Percentiles rank a stretch among this genome's conserved stretches.
Conservation (phyloP, 768 basidiomycete genomes). For the Auriscalpium orientale region DNA sequence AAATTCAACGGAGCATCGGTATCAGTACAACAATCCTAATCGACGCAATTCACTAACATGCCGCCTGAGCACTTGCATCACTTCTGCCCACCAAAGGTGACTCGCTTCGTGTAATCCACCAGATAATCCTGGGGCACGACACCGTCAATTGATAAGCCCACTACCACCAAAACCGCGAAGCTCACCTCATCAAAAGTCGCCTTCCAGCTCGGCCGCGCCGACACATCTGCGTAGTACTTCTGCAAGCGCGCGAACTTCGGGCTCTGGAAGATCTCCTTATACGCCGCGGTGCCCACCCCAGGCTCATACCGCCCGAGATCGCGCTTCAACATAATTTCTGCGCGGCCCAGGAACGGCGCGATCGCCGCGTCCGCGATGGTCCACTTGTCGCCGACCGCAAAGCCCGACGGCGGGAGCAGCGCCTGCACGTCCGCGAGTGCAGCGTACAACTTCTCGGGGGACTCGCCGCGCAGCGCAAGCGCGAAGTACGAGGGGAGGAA, state of each 20-base stretch:
- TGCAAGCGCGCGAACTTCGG: conserved; percentile 40
- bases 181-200: conserved; percentile 44
- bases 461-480: conserved; percentile 26
- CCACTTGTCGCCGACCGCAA: conserved; percentile 33
- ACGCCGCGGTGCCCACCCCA: conserved; percentile 34
- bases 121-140: neutral
- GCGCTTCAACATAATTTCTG: conserved; percentile 33
- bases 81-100: neutral
- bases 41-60: too few relatives aligned
- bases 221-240: conserved; percentile 37
- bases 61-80: too few relatives aligned
- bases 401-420: conserved; percentile 38
- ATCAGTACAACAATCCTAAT: too few relatives aligned
- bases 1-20: too few relatives aligned
- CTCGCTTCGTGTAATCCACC: neutral
- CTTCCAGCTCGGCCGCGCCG: conserved; percentile 43
- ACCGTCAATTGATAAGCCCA: neutral
- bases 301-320: conserved; percentile 39
- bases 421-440: conserved; percentile 40
- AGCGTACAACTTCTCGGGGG: conserved; percentile 30
- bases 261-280: conserved; percentile 30
- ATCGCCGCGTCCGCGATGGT: conserved; percentile 54
- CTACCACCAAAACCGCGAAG: neutral
- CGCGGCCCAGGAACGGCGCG: conserved; percentile 47
- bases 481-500: conserved; percentile 30